phyloP scores from a whole-genome alignment of 208 protist species.

The Acanthamoeba lenticulata region DNA sequence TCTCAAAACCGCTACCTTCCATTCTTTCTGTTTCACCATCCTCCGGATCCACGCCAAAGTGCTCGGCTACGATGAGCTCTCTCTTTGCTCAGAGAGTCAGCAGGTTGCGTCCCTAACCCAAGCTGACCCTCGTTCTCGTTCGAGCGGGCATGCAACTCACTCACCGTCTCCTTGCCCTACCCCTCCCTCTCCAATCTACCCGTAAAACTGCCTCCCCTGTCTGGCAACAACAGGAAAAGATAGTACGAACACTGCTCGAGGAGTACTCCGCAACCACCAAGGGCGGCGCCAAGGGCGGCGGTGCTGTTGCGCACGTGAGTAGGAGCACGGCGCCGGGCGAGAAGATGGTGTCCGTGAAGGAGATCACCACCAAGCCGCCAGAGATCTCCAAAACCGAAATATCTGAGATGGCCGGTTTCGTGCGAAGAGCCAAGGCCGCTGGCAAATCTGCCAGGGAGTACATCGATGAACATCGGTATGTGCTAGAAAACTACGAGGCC shows the following conservation, averaged over 20 bases:
- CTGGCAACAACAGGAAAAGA: neutral
- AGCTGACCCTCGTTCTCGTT: neutral
- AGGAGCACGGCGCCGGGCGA: neutral
- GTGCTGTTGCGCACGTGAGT: neutral
- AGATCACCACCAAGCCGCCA: neutral
- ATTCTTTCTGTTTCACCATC: constrained; percentile 23
- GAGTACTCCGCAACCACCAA: neutral
- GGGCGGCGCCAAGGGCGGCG: neutral
- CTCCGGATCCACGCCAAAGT: neutral
- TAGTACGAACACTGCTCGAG: neutral
- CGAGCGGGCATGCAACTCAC: neutral
- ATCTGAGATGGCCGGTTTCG: neutral
- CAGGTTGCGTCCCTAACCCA: neutral
- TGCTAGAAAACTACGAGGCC: neutral
- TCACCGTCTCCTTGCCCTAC: no score
- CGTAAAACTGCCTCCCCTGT: no score
- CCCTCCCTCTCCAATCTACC: no score
- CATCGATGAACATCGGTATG: neutral
- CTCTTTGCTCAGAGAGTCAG: neutral
- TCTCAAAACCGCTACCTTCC: constrained; percentile 5
- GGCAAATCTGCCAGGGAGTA: neutral
- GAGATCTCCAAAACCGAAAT: constrained; percentile 16
- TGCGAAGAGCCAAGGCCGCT: neutral
- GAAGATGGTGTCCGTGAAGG: neutral
- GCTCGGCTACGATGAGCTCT: neutral